Evolutionary conservation across 2,329 filamentous ascomycete species (phyloP), one percentile per base, ranked within the genome.

Genomic region (Eutypa lata): DNA sequence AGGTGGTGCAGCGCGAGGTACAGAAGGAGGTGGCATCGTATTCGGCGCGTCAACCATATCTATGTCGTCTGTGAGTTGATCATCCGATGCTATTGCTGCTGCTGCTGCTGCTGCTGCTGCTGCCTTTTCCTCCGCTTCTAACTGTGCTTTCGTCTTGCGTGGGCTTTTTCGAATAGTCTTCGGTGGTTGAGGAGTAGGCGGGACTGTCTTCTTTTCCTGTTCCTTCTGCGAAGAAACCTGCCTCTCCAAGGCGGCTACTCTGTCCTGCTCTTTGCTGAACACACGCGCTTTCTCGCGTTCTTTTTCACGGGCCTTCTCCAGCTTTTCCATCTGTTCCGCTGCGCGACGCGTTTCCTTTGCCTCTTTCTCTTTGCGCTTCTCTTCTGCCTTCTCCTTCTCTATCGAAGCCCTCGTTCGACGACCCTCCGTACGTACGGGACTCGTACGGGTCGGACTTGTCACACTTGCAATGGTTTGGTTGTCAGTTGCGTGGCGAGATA

Each of bases 271-370:
- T 58, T 82, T 73, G 64, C 75, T 82, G 56, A 81, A 83, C 3
- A 80, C 72, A 16, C 76, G 75, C 7, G 83, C 88, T 65, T 88
- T 89, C 59, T 87, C 82, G 6, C 86, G 78, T 65, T 90, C 87
- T 68, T 88, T 87, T 60, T 86, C 82, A 8, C 87, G 82, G 43
- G 80, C 83, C 62, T 86, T 88, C 58, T 88, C 84, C 3, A 89
- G 73, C 63, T 84, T 86, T 21, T 75, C 75, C 65, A 81, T 76
- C 60, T 85, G 81, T 48, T 86, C 84, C 16, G 78, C 80, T 59
- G 82, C 75, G 22, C 78, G 79, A 59, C 82, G 80, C 44, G 83
- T 78, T 58, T 89, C 85, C 64, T 84, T 88, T 7, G 72, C 69
- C 43, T 81, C 78, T 57, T 76, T 79, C 52, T 88, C 82, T 38